A percentile compares a stretch with the other conserved stretches of the same genome.
Evolutionary conservation across 2,329 filamentous ascomycete species (phyloP).

Genomic region (Colletotrichum falcatum): DNA sequence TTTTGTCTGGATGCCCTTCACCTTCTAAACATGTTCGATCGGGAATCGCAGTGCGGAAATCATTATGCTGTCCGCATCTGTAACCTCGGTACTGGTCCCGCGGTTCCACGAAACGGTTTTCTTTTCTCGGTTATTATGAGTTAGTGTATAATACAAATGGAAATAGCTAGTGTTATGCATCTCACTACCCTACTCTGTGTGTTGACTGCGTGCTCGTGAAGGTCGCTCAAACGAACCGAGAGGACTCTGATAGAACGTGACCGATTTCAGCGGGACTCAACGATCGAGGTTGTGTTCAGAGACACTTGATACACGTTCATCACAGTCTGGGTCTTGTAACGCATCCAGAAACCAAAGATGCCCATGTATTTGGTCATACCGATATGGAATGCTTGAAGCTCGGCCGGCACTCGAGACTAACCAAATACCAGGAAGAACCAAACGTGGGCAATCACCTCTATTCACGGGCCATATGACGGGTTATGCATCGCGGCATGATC

Average conservation of each 20-base stretch:
- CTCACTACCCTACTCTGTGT: neutral
- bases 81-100: too few relatives aligned
- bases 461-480: neutral
- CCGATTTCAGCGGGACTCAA: neutral
- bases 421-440: neutral
- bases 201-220: neutral
- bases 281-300: neutral
- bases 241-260: neutral
- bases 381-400: neutral
- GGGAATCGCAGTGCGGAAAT: too few relatives aligned
- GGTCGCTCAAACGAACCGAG: neutral
- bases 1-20: too few relatives aligned
- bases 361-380: neutral
- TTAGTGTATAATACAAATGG: neutral
- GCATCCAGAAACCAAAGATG: neutral
- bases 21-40: too few relatives aligned
- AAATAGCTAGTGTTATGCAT: neutral
- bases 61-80: too few relatives aligned
- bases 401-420: neutral
- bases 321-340: neutral
- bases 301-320: neutral
- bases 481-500: rapidly evolving
- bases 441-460: neutral
- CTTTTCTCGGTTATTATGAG: too few relatives aligned
- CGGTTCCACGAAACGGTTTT: too few relatives aligned